Percentiles rank a stretch among this genome's conserved stretches.
Conservation (phyloP, 371 early-diverging fungal genomes). For the Apophysomyces ossiformis region DNA sequence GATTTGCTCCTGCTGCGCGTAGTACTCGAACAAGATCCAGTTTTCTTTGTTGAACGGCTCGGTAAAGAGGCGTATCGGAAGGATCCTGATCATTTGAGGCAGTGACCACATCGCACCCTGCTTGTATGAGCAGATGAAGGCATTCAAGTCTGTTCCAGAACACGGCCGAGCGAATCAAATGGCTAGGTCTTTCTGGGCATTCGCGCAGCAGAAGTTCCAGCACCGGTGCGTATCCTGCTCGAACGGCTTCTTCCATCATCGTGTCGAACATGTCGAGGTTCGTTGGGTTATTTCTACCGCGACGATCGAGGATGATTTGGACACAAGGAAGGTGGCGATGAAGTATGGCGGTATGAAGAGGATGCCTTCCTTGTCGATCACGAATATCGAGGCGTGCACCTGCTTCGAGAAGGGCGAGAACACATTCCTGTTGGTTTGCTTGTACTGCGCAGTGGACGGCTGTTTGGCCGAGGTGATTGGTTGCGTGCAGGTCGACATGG, state of each 20-base stretch:
- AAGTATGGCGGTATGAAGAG: constrained; percentile 37
- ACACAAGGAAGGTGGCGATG: constrained; percentile 32
- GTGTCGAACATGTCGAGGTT: background rate
- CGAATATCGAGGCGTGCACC: constrained; percentile 37
- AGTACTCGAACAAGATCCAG: constrained; percentile 45
- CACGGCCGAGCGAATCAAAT: constrained; percentile 23
- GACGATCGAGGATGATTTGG: constrained; percentile 17
- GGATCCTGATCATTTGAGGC: constrained; percentile 6
- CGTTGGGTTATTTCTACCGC: constrained; percentile 13
- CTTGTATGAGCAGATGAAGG: constrained; percentile 34
- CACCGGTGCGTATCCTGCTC: constrained; percentile 29
- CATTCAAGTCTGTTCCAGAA: constrained; percentile 41
- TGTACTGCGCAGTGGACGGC: constrained; percentile 41
- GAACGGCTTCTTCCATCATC: constrained; percentile 32
- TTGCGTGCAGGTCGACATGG: constrained; percentile 31
- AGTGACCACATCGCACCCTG: constrained; percentile 24
- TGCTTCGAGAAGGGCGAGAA: constrained; percentile 25
- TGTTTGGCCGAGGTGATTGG: constrained; percentile 32
- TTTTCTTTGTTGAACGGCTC: constrained; percentile 51
- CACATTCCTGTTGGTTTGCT: constrained; percentile 30
- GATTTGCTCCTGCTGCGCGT: constrained; percentile 27
- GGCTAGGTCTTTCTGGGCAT: background rate
- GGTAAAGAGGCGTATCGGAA: constrained; percentile 29
- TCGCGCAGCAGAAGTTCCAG: constrained; percentile 25
- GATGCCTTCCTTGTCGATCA: constrained; percentile 25